Evolutionary conservation across 2,329 filamentous ascomycete species (phyloP).

Genomic region (Zymoseptoria ardabiliae): DNA sequence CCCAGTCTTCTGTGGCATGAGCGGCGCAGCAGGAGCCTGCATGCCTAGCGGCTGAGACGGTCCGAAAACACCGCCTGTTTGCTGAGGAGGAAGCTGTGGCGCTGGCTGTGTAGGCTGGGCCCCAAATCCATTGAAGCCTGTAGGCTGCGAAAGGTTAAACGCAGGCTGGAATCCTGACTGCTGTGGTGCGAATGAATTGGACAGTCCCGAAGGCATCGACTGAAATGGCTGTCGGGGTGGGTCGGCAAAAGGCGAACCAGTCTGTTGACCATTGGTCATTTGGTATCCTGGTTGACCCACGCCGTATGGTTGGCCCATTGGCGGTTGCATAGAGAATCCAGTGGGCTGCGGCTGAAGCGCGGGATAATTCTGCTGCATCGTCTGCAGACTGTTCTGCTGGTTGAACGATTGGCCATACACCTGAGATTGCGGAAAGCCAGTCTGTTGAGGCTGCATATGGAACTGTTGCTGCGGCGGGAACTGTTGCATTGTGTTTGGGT

Average conservation of each 20-base stretch:
- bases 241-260: conserved; percentile 48
- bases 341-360: conserved; percentile 50
- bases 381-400: conserved; percentile 26
- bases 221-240: conserved; percentile 42
- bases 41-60: conserved; percentile 21
- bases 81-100: conserved; percentile 52
- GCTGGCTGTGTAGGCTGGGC: conserved; percentile 35
- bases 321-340: conserved; percentile 32
- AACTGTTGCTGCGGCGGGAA: conserved; percentile 39
- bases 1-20: conserved; percentile 72
- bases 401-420: conserved; percentile 29
- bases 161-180: conserved; percentile 38
- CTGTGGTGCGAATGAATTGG: conserved; percentile 29
- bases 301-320: conserved; percentile 13
- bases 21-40: conserved; percentile 45
- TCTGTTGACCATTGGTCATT: conserved; percentile 41
- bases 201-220: conserved; percentile 34
- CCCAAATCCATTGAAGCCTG: conserved; percentile 39
- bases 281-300: conserved; percentile 34
- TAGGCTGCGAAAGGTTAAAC: conserved; percentile 33
- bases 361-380: conserved; percentile 27
- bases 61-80: conserved; percentile 38
- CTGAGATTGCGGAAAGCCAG: conserved; percentile 29
- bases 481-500: conserved; percentile 44
- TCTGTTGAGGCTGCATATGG: conserved; percentile 31